Conservation (phyloP, 306 rosid genomes). For the Sechiopsis laciniata region DNA sequence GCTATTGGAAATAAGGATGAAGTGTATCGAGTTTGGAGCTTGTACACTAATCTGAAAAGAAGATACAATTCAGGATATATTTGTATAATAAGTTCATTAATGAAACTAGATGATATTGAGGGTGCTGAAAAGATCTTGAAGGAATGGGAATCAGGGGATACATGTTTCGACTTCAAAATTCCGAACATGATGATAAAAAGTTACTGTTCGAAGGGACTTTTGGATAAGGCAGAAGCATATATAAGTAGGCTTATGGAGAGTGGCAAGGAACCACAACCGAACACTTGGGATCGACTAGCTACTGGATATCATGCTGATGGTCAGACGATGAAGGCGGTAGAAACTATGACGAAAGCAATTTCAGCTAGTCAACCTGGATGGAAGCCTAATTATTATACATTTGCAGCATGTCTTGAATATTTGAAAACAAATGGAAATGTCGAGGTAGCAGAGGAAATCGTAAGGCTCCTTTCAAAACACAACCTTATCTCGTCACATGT, state of each 20-base stretch:
- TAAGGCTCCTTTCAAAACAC: constrained; percentile 29
- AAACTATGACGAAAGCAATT: constrained; percentile 42
- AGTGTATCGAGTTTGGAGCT: constrained; percentile 58
- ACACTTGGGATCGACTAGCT: constrained; percentile 45
- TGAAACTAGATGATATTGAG: constrained; percentile 56
- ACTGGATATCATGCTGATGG: constrained; percentile 36
- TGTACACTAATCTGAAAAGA: constrained; percentile 24
- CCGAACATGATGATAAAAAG: constrained; percentile 46
- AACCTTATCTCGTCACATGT: constrained; percentile 22
- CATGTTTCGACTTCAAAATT: constrained; percentile 41
- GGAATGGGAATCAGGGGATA: constrained; percentile 53
- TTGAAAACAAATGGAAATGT: constrained; percentile 49
- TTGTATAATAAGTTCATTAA: constrained; percentile 46
- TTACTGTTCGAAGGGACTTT: constrained; percentile 47
- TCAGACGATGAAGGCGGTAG: constrained; percentile 52
- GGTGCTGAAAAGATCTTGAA: constrained; percentile 53
- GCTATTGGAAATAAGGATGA: constrained; percentile 46
- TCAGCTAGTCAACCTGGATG: constrained; percentile 24
- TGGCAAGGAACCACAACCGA: constrained; percentile 40
- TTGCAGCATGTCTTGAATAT: constrained; percentile 44
- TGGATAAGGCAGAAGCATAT: constrained; percentile 48
- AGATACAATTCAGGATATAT: constrained; percentile 35
- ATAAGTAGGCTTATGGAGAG: constrained; percentile 38
- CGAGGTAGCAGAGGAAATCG: constrained; percentile 42
- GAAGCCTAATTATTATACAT: constrained; percentile 28